Conservation (phyloP, 2,329 filamentous ascomycete genomes). For the Zymoseptoria brevis region DNA sequence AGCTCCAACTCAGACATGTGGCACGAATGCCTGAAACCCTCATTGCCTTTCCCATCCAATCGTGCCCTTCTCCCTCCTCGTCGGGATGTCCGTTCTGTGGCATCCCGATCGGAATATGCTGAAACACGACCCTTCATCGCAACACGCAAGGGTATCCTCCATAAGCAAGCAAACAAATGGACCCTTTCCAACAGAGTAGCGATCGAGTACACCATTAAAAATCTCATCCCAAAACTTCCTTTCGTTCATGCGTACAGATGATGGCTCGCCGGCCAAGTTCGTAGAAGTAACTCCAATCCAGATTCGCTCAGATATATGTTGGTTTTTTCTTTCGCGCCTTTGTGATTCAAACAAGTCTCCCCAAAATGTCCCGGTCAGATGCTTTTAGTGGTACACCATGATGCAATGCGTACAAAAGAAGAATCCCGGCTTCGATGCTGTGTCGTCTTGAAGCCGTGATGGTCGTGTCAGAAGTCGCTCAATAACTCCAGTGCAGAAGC, state of each 20-base stretch:
- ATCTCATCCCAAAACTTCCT: conserved; percentile 2
- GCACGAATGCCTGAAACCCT: not conserved
- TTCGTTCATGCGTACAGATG: conserved; percentile 1
- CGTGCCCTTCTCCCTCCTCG: not conserved
- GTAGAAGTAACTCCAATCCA: not conserved
- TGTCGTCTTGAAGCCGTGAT: conserved; percentile 6
- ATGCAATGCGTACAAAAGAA: not conserved
- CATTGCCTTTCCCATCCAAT: not conserved
- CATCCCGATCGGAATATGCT: not conserved
- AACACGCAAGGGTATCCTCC: conserved; percentile 5
- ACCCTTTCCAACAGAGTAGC: conserved; percentile 8
- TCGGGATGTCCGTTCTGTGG: not conserved
- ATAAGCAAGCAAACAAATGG: conserved; percentile 7
- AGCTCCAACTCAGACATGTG: not conserved
- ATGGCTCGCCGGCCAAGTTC: conserved; percentile 15
- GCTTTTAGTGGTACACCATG: conserved; percentile 21
- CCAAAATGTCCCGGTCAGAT: conserved; percentile 7
- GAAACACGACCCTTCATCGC: not conserved
- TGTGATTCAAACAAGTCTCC: not conserved
- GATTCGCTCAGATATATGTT: not conserved
- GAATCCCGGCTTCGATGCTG: conserved; percentile 9
- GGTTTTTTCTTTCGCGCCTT: not conserved
- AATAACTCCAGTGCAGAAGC: not conserved
- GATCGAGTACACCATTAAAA: conserved; percentile 1
- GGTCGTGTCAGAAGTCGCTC: conserved; percentile 2